These are phyloP conservation scores for Chlorencoelia australis DNA, from an alignment of 2,329 filamentous ascomycete genomes.

Conservation along the genomic window DNA sequence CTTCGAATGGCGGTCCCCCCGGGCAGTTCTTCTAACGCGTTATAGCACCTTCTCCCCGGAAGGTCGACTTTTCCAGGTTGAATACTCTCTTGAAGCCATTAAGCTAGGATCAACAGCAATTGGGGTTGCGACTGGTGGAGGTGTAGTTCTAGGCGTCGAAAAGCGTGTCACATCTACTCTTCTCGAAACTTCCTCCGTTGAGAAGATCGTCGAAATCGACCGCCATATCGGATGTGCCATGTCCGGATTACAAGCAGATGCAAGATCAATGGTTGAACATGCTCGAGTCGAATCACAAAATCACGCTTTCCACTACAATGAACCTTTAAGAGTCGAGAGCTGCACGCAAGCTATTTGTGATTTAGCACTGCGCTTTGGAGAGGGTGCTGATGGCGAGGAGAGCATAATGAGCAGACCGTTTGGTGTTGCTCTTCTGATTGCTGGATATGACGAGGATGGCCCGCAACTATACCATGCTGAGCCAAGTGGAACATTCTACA, in stretches of 20 bases:
- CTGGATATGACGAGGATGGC: conserved; percentile 93
- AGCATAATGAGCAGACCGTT: conserved; percentile 98
- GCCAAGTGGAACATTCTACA: conserved; percentile 95
- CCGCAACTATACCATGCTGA: conserved; percentile 97
- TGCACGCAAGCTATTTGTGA: conserved; percentile 99
- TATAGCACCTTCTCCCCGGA: conserved; percentile 96
- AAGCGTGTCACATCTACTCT: conserved; percentile 98
- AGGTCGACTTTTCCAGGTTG: conserved; percentile 98
- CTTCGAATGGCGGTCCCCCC: neutral
- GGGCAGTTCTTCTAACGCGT: conserved; percentile 11
- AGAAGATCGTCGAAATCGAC: conserved; percentile 99
- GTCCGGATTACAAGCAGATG: conserved; percentile 94
- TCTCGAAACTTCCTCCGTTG: conserved; percentile 93
- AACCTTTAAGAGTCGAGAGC: conserved; percentile 89
- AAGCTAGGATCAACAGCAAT: conserved; percentile 98
- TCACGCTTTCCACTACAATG: conserved; percentile 96
- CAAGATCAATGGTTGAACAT: conserved; percentile 95
- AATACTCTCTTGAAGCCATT: conserved; percentile 99
- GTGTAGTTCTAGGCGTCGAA: conserved; percentile 93
- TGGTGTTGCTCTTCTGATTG: conserved; percentile 91
- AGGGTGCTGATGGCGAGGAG: conserved; percentile 95
- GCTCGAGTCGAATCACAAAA: conserved; percentile 95
- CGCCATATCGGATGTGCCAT: conserved; percentile 98
- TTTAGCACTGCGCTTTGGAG: conserved; percentile 87
- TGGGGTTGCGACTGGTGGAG: conserved; percentile 89